Base-by-base conservation (phyloP, 2,329 filamentous ascomycete species). In the Xylariomycetidae sp. region DNA sequence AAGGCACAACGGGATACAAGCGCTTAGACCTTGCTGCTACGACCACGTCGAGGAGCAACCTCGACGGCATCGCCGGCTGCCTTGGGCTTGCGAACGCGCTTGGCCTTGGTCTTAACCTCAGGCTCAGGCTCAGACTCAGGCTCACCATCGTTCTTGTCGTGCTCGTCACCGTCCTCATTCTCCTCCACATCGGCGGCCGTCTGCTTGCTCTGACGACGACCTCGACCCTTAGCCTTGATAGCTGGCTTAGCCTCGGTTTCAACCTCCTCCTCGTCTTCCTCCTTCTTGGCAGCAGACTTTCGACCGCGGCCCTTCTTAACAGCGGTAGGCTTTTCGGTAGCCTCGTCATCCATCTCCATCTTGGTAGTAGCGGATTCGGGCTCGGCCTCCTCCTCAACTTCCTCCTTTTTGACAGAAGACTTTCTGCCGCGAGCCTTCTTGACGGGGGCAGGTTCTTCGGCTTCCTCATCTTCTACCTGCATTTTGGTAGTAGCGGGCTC, bases 361-460 rank as follows among this genome's bases (percentile, higher is more conserved):
- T 48, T 39, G 26, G 13, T 30, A 28, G 52, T 46, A 19, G 47
- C 45, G 33, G 54, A 52, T 40, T 56, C 33, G 12, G 20, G 29
- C 35, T 42, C 31, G 6, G 37, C 35, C 6, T 37, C 25, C 15
- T 36, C 41, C 2, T 48, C 40, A 2, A 36, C 31, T 35, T 27
- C 38, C 9, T 41, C 44, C 32, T 49, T 49, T 29, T 47, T 46
- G 8, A 37, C 39, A 6, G 40, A 42, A n/a, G n/a, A n/a, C 38
- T 52, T 53, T 37, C 47, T 50, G 19, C 35, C 46, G 10, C 43
- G 42, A 14, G 44, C 44, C 29, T 56, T 60, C 44, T 59, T 59
- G 13, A 48, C 50, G 29, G 53, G 35, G 17, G 34, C 34, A n/a
- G 35, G 32, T 29, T 40, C 29, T 18, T 39, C 31, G 8, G 37